Evolutionary conservation across 2,329 filamentous ascomycete species (phyloP).

Genomic region (Triangularia setosa): DNA sequence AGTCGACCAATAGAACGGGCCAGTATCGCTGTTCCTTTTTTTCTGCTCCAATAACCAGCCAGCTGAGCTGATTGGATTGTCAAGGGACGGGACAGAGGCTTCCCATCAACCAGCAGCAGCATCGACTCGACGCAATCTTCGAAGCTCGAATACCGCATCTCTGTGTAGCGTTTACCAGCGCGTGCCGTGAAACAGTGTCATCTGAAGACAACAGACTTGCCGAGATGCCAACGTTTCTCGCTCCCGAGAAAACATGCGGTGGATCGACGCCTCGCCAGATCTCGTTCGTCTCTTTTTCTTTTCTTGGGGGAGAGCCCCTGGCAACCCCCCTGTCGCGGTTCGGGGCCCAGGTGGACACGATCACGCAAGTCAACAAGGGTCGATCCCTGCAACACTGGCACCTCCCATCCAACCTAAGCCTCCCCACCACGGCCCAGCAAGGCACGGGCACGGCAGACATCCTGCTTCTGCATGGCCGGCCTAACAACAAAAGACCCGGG

Average conservation of each 20-base stretch:
- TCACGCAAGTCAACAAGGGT: slow-evolving; percentile 11
- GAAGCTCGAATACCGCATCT: background rate
- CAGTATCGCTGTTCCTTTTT: background rate
- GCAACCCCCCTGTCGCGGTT: slow-evolving; percentile 1
- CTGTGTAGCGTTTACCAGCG: background rate
- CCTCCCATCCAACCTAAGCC: slow-evolving; percentile 8
- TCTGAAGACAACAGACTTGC: background rate
- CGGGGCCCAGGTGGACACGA: slow-evolving; percentile 11
- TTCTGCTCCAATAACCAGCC: background rate
- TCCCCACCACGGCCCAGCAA: slow-evolving; percentile 13
- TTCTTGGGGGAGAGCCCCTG: background rate
- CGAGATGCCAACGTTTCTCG: slow-evolving; percentile 1
- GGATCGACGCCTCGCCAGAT: slow-evolving; percentile 8
- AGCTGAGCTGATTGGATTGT: background rate
- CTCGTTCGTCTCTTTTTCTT: slow-evolving; percentile 5
- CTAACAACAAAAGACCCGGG: slow-evolving; percentile 16
- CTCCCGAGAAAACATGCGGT: background rate
- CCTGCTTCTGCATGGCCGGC: slow-evolving; percentile 12
- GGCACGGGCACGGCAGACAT: slow-evolving; percentile 20
- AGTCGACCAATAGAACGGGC: background rate
- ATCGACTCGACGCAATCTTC: background rate
- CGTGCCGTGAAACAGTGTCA: background rate
- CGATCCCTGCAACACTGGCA: slow-evolving; percentile 6
- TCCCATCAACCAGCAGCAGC: background rate
- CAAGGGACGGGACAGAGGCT: background rate